Evolutionary conservation across 2,329 filamentous ascomycete species (phyloP), one percentile per base, ranked within the genome.

Genomic region (Monosporascus sp.): DNA sequence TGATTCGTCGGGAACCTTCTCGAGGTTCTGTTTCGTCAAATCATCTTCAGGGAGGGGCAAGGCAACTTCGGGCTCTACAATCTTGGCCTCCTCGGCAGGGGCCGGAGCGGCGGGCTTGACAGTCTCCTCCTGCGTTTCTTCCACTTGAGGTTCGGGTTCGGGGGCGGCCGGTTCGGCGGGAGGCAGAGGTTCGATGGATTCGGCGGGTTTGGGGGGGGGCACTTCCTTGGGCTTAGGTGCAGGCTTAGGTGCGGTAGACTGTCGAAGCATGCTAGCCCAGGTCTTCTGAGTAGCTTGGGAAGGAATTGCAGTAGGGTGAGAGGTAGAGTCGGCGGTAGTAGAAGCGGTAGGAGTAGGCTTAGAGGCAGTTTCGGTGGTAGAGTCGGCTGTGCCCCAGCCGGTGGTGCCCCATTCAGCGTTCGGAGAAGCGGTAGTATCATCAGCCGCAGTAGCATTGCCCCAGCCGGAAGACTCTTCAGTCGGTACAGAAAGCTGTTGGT

Each of bases 11-110:
- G 86, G 87, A 62, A 97, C 80, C 73, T 93, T 89, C 70, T 96
- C 92, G 54, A 97, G 87, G 72, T 97, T 97, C 63, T 86, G 87
- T 74, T 93, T 86, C 28, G 93, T 97, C 60, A 97, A 81, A 65
- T 92, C 85, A 69, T 91, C 90, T 72, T 88, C 87, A 24, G 89
- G 82, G 17, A 89, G 87, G 48, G 81, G 79, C 46, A 93, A 72
- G 48, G 79, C 75, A 49, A 79, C 71, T 63, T 79, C 80, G 51
- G 78, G 72, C 55, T 78, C 78, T 54, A 75, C 73, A 43, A 75
- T 70, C 51, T 70, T 65, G 31, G 73, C 69, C 5, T 73, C 65
- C 45, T 68, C 61, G 56, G 70, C 63, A 17, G 60, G 54, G 28
- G 62, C 55, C 45, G 64, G 60, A 52, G 66, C 65, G 40, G 65